Percentiles rank a stretch among this genome's conserved stretches.
Conservation (phyloP, 345 rosid genomes). For the Acer saccharum region DNA sequence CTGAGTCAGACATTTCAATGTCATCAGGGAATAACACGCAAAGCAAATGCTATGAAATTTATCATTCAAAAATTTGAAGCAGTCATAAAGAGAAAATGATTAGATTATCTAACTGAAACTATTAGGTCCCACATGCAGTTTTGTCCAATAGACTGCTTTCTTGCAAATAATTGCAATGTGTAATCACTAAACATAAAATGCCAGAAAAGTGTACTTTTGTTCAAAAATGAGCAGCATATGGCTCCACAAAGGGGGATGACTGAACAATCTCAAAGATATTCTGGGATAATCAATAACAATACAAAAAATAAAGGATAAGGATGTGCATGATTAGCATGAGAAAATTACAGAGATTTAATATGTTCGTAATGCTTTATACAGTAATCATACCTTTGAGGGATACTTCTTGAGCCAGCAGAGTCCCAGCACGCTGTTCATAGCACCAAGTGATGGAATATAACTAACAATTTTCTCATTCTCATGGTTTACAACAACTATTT, state of each 20-base stretch:
- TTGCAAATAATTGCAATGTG: not conserved
- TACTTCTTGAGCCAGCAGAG: constrained; percentile 91
- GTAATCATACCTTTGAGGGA: constrained; percentile 73
- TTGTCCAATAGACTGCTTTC: not conserved
- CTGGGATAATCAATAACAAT: not conserved
- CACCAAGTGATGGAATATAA: constrained; percentile 72
- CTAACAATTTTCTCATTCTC: constrained; percentile 78
- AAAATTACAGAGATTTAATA: not conserved
- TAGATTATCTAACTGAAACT: not conserved
- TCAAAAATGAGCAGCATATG: not conserved
- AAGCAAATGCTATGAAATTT: not conserved
- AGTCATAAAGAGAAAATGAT: not conserved
- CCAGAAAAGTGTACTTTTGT: not conserved
- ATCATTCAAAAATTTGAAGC: not conserved
- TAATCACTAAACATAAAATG: not conserved
- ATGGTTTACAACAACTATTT: constrained; percentile 86
- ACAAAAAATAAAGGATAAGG: not conserved
- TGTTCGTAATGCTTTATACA: not conserved
- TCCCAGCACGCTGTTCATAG: constrained; percentile 80
- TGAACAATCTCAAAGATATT: not conserved
- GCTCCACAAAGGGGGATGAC: not conserved
- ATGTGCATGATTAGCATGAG: constrained; percentile 1
- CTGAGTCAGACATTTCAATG: constrained; percentile 15
- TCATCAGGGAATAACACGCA: not conserved
- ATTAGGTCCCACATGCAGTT: not conserved